Evolutionary conservation across 805 yeast genomes (phyloP).

Genomic region (Barnettozyma botsteinii): DNA sequence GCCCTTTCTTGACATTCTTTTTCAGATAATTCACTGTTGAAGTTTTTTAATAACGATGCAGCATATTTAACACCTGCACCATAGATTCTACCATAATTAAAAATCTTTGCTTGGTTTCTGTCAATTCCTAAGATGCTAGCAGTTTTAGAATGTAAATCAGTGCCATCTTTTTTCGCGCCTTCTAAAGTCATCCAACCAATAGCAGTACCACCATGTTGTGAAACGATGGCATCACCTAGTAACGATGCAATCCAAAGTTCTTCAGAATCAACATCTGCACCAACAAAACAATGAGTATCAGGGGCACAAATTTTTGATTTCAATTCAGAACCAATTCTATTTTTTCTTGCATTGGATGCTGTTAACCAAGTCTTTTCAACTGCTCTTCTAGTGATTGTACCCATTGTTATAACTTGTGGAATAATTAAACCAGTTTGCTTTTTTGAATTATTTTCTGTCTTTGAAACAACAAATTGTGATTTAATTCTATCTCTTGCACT

Average conservation of each 20-base stretch:
- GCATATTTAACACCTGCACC: slow-evolving; percentile 97
- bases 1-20: slow-evolving; percentile 64
- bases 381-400: slow-evolving; percentile 93
- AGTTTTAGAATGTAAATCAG: slow-evolving; percentile 93
- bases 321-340: slow-evolving; percentile 87
- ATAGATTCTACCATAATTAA: slow-evolving; percentile 94
- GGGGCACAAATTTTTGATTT: slow-evolving; percentile 88
- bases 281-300: slow-evolving; percentile 82
- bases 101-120: slow-evolving; percentile 88
- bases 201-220: slow-evolving; percentile 92
- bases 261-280: slow-evolving; percentile 98
- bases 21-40: slow-evolving; percentile 66
- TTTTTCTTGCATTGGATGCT: slow-evolving; percentile 86
- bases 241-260: slow-evolving; percentile 97
- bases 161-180: slow-evolving; percentile 86
- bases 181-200: slow-evolving; percentile 99
- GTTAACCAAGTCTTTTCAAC: slow-evolving; percentile 98
- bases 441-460: slow-evolving; percentile 8
- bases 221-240: slow-evolving; percentile 86
- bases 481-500: slow-evolving; percentile 80
- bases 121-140: slow-evolving; percentile 85
- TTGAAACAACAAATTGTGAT: slow-evolving; percentile 74
- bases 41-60: slow-evolving; percentile 71
- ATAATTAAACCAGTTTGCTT: slow-evolving; percentile 61
- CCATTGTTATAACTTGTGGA: slow-evolving; percentile 87